Base-by-base conservation (phyloP, 208 protist species). In the Angomonas ambiguus region DNA sequence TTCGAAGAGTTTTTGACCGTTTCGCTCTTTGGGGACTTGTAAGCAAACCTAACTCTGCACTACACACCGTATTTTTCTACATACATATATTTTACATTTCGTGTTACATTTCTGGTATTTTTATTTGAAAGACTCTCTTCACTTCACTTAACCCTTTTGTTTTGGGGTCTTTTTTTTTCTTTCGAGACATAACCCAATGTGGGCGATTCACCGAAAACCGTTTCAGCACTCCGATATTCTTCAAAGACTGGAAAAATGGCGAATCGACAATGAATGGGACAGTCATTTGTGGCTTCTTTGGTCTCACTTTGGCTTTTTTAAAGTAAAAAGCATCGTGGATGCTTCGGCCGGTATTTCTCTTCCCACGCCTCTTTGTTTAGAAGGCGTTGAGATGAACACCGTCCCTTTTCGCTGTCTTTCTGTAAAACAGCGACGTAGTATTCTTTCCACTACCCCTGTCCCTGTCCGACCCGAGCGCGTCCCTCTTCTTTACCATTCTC, bases 11-110 rank as follows among this genome's bases (percentile, higher is more conserved):
- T 53, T 53, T 53, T 53, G 16, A 20, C 45, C 20, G 13, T 53
- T 53, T 53, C 45, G 45, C 45, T 53, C 5, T 53, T 53, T n/a
- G 45, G 20, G 45, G 45, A 53, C 24, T 13, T 53, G 10, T 53
- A 20, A 53, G 45, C 45, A 53, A 5, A 20, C 4, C 45, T n/a
- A n/a, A n/a, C 10, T 53, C 45, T 13, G 45, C 20, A 24, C 24
- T n/a, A 8, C 8, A 16, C 16, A 45, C 38, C 8, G 16, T 45
- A 45, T 16, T n/a, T 8, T 16, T 8, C 11, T n/a, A 45, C 11
- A 45, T 16, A 16, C 8, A n/a, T 45, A n/a, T 45, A 8, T 45
- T 45, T 8, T 8, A n/a, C 11, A 45, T 16, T 45, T 45, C 16
- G 16, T 16, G 11, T 16, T 16, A 8, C 38, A 45, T n/a, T 16